phyloP scores from a whole-genome alignment of 805 yeast genomes.

The Huiozyma naganishii region DNA sequence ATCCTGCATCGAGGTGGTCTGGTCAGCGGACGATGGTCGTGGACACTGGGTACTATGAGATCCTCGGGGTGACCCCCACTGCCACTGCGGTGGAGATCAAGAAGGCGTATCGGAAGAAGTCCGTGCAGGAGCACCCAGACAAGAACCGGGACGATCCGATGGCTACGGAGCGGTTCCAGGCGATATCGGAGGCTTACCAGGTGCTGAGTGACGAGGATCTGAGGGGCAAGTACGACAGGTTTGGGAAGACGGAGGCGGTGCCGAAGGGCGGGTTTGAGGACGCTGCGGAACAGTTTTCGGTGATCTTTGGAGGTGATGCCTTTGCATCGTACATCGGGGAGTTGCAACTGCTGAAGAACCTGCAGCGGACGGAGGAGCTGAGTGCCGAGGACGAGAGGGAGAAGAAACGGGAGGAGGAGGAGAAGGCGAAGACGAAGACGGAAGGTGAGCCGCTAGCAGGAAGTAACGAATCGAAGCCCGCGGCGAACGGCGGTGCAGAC shows the following conservation, averaged over 20 bases:
- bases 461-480: not conserved
- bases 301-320: conserved; percentile 84
- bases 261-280: conserved; percentile 67
- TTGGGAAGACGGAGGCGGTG: conserved; percentile 62
- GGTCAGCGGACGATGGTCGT: conserved; percentile 43
- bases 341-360: conserved; percentile 62
- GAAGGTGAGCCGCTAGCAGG: conserved; percentile 1
- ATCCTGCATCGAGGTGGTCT: too few species aligned
- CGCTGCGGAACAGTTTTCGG: conserved; percentile 58
- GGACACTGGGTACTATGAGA: conserved; percentile 64
- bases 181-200: conserved; percentile 64
- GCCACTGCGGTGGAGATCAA: conserved; percentile 62
- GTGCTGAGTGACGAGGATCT: conserved; percentile 56
- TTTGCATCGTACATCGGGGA: conserved; percentile 85
- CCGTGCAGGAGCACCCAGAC: conserved; percentile 71
- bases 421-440: conserved; percentile 17
- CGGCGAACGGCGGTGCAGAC: not conserved
- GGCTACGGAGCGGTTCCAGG: conserved; percentile 60
- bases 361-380: conserved; percentile 50
- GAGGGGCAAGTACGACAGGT: conserved; percentile 60
- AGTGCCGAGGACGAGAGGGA: conserved; percentile 37
- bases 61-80: conserved; percentile 43
- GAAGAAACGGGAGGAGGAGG: conserved; percentile 27
- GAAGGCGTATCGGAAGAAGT: conserved; percentile 70
- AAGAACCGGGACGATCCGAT: conserved; percentile 67